phyloP scores from a whole-genome alignment of 345 rosid species.

The Lepidium africanum region DNA sequence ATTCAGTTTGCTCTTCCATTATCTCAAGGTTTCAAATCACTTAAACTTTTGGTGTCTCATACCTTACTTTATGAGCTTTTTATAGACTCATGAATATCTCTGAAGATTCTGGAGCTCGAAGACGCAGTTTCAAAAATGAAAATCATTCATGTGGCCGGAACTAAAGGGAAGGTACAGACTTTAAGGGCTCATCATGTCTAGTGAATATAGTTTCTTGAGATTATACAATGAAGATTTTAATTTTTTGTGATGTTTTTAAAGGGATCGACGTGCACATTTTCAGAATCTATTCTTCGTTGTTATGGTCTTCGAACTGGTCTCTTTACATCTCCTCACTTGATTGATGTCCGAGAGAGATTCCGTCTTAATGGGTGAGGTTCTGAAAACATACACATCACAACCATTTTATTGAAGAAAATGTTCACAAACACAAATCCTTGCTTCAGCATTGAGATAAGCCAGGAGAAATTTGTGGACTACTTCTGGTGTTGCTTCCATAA shows the following conservation, averaged over 20 bases:
- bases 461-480: conserved; percentile 81
- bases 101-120: conserved; percentile 68
- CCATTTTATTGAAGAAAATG: not conserved
- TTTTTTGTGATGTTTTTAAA: conserved; percentile 8
- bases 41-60: not conserved
- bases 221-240: not conserved
- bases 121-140: conserved; percentile 67
- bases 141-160: conserved; percentile 92
- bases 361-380: conserved; percentile 72
- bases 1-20: conserved; percentile 64
- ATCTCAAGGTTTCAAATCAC: conserved; percentile 45
- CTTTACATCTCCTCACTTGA: conserved; percentile 92
- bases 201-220: not conserved
- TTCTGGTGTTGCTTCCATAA: conserved; percentile 94
- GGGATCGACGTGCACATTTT: conserved; percentile 92
- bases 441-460: conserved; percentile 69
- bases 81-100: conserved; percentile 3
- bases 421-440: not conserved
- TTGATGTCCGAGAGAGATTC: conserved; percentile 88
- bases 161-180: conserved; percentile 78
- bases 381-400: not conserved
- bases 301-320: conserved; percentile 89
- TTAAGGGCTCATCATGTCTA: not conserved
- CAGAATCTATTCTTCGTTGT: conserved; percentile 73
- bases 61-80: not conserved